A percentile compares a stretch with the other conserved stretches of the same genome.
Evolutionary conservation across 768 basidiomycete genomes (phyloP).

Genomic region (Stropharia rugosoannulata): DNA sequence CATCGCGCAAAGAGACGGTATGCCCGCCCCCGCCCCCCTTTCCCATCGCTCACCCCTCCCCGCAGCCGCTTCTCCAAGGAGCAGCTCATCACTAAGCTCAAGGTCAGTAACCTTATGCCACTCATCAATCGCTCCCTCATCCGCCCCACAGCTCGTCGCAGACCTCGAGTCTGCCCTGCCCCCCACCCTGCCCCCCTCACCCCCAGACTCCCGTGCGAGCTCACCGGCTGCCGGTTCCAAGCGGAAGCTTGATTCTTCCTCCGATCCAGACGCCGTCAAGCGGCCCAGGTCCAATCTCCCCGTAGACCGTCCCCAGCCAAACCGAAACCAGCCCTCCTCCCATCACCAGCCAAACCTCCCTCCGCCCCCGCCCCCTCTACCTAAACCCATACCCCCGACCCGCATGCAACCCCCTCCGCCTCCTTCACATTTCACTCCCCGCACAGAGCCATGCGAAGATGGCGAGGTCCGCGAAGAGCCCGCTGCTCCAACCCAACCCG

Average conservation of each 20-base stretch:
- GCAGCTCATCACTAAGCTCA: constrained; percentile 46
- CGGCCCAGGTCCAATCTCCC: constrained; percentile 40
- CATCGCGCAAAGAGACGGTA: constrained; percentile 35
- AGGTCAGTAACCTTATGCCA: constrained; percentile 31
- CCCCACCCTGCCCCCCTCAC: constrained; percentile 48
- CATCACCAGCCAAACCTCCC: constrained; percentile 20
- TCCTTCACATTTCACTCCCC: constrained; percentile 22
- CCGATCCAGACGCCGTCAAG: constrained; percentile 43
- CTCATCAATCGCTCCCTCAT: constrained; percentile 9
- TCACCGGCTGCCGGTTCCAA: constrained; percentile 47
- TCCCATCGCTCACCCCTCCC: constrained; percentile 18
- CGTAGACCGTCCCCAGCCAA: constrained; percentile 24
- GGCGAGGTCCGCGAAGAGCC: constrained; percentile 54
- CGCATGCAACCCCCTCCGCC: constrained; percentile 23
- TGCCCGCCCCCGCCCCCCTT: constrained; percentile 9
- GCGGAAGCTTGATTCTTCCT: constrained; percentile 42
- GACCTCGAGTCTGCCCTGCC: constrained; percentile 41
- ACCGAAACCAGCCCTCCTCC: constrained; percentile 29
- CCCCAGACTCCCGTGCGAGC: constrained; percentile 46
- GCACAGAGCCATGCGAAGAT: constrained; percentile 50
- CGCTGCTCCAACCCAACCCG: constrained; percentile 20
- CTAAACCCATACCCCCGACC: constrained; percentile 9
- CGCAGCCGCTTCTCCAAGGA: constrained; percentile 50
- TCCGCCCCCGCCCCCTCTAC: no score
- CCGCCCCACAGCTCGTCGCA: constrained; percentile 37